Conservation (phyloP, 148 eudicot genomes). For the Fagopyrum homotropicum region DNA sequence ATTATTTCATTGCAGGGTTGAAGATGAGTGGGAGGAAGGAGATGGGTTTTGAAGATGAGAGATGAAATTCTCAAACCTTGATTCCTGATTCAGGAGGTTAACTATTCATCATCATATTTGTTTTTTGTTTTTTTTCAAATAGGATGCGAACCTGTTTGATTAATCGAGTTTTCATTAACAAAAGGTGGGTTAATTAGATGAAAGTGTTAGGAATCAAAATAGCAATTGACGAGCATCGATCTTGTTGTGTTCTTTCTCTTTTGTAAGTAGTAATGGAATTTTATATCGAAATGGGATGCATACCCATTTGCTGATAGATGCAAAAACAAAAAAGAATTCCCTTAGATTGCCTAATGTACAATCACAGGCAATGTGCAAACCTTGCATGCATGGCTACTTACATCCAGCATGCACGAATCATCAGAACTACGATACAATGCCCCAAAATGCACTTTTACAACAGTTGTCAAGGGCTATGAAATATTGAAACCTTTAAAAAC, state of each 20-base stretch:
- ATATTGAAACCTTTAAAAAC: too few relatives aligned
- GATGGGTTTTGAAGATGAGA: not conserved
- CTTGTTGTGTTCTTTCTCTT: not conserved
- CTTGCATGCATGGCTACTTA: too few relatives aligned
- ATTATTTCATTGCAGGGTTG: not conserved
- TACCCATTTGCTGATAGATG: too few relatives aligned
- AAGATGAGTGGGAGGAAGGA: slow-evolving; percentile 1
- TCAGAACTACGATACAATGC: too few relatives aligned
- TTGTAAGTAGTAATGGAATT: too few relatives aligned
- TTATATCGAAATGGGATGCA: too few relatives aligned
- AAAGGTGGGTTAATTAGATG: not conserved
- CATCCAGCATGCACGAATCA: too few relatives aligned
- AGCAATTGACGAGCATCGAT: not conserved
- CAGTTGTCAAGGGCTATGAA: too few relatives aligned
- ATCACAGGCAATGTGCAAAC: too few relatives aligned
- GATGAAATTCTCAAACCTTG: not conserved
- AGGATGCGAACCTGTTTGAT: not conserved
- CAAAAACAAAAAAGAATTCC: too few relatives aligned
- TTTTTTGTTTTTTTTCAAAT: not conserved
- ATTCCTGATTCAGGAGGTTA: not conserved
- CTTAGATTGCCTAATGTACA: too few relatives aligned
- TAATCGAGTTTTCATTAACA: not conserved
- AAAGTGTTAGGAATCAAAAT: not conserved
- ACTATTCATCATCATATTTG: not conserved
- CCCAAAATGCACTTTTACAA: too few relatives aligned